Evolutionary conservation across 192 early-diverging fungal genomes (phyloP).

Genomic region (Umbelopsis vinacea): DNA sequence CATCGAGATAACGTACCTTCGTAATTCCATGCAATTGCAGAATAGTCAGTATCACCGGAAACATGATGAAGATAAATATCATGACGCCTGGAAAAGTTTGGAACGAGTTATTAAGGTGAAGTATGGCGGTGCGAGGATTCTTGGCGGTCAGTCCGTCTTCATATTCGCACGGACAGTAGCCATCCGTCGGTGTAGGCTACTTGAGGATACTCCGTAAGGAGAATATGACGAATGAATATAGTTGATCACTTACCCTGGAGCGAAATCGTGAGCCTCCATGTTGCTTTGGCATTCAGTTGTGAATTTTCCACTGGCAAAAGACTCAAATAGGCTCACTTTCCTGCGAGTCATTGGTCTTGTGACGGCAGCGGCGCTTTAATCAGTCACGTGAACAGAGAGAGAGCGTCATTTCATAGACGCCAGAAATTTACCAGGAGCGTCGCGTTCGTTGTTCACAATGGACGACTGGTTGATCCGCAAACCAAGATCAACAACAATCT

Average conservation of each 20-base stretch:
- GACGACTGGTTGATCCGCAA: slow-evolving; percentile 4
- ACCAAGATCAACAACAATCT: not conserved
- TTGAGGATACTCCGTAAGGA: too few relatives aligned
- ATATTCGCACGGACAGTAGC: not conserved
- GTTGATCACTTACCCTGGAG: slow-evolving; percentile 2
- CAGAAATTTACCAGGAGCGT: not conserved
- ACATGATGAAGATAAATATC: slow-evolving; percentile 7
- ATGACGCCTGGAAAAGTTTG: not conserved
- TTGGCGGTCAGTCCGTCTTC: not conserved
- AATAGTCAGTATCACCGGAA: not conserved
- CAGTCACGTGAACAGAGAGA: not conserved
- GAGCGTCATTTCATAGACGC: not conserved
- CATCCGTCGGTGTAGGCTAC: not conserved
- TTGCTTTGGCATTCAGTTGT: slow-evolving; percentile 13
- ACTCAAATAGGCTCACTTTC: not conserved
- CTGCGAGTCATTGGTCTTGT: slow-evolving; percentile 1
- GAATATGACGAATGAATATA: not conserved
- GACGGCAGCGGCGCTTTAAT: slow-evolving; percentile 1
- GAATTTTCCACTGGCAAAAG: slow-evolving; percentile 1
- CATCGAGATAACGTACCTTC: not conserved
- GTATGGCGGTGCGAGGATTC: not conserved
- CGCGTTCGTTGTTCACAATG: slow-evolving; percentile 9
- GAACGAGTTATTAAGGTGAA: not conserved
- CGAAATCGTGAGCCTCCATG: slow-evolving; percentile 19
- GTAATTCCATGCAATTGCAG: not conserved